A percentile compares a stretch with the other conserved stretches of the same genome.
phyloP scores from a whole-genome alignment of 2,329 filamentous ascomycete genomes.

The Stachybotrys echinatus region DNA sequence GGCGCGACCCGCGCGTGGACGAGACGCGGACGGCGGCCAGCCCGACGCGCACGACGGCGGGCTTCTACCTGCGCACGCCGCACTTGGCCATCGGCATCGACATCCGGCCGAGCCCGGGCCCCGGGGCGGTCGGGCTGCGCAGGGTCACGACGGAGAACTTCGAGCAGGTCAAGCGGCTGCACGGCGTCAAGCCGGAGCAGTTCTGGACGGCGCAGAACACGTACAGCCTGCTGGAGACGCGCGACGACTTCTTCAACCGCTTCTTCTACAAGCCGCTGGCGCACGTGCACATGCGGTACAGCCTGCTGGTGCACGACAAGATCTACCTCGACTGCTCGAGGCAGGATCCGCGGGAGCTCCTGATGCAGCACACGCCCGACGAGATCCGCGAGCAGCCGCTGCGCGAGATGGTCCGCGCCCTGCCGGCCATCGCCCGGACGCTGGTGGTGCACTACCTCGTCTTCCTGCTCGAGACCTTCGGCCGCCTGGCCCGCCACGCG shows the following conservation, averaged over 20 bases:
- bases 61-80: neutral
- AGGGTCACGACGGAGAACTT: slow-evolving; percentile 1
- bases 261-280: neutral
- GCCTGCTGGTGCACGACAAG: neutral
- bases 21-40: neutral
- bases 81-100: neutral
- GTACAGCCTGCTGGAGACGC: neutral
- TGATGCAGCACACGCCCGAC: neutral
- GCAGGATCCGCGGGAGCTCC: neutral
- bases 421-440: neutral
- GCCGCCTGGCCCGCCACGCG: neutral
- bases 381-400: neutral
- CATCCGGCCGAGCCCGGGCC: neutral
- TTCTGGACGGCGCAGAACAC: neutral
- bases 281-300: neutral
- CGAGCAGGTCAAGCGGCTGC: neutral
- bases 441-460: neutral
- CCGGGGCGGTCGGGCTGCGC: neutral
- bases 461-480: neutral
- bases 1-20: neutral
- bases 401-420: neutral
- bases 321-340: neutral
- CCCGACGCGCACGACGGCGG: neutral
- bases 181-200: neutral
- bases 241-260: neutral